These are phyloP conservation scores for Rostrohypoxylon terebratum DNA, from an alignment of 495 filamentous ascomycete species.

Conservation along the genomic window DNA sequence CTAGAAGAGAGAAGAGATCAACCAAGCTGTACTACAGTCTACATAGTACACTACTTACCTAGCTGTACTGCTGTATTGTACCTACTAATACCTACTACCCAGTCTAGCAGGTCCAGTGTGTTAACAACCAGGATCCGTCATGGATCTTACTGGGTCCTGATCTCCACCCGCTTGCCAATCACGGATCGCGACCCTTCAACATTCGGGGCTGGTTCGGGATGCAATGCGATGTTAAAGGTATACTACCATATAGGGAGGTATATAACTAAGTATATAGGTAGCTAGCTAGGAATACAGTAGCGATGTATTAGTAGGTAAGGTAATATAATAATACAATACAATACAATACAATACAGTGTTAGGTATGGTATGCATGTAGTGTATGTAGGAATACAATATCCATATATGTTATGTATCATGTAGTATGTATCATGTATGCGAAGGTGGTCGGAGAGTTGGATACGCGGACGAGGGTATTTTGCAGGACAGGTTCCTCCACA, in stretches of 20 bases:
- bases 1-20: constrained; percentile 1
- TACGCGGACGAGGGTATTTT: constrained; percentile 8
- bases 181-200: constrained; percentile 40
- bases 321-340: no score
- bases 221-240: constrained; percentile 40
- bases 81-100: no score
- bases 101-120: background rate
- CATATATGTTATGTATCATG: background rate
- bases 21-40: background rate
- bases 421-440: background rate
- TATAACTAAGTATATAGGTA: background rate
- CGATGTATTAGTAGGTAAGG: constrained; percentile 14
- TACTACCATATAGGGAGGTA: constrained; percentile 1
- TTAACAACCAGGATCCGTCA: constrained; percentile 1
- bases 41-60: no score
- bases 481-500: background rate
- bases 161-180: constrained; percentile 35
- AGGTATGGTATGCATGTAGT: background rate
- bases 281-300: background rate
- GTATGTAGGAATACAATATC: constrained; percentile 12
- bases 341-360: background rate
- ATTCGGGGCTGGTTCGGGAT: constrained; percentile 43
- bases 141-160: constrained; percentile 29
- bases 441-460: background rate
- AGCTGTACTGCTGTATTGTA: no score